phyloP scores from a whole-genome alignment of 441 rosid species.

The Pelargonium citronellum region DNA sequence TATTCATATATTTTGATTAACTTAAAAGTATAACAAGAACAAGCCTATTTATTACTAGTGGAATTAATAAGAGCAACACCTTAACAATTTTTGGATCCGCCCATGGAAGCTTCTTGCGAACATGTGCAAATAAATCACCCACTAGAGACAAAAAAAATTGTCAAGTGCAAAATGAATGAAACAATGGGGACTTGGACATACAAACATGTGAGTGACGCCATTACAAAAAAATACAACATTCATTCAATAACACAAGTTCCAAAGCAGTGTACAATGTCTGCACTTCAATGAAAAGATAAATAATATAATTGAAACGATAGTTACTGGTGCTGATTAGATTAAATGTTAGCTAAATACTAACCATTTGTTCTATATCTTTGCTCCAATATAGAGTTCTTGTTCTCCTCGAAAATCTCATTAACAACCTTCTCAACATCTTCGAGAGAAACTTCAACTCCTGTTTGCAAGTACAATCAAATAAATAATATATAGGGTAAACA shows the following conservation, averaged over 20 bases:
- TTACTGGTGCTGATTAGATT: neutral
- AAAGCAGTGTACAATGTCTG: neutral
- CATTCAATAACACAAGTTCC: neutral
- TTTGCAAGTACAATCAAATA: constrained; percentile 21
- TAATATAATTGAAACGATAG: neutral
- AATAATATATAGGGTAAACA: constrained; percentile 7
- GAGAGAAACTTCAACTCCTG: constrained; percentile 76
- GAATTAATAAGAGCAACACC: constrained; percentile 29
- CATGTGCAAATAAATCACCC: constrained; percentile 63
- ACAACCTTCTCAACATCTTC: constrained; percentile 64
- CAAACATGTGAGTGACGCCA: too few species aligned
- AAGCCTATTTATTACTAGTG: neutral
- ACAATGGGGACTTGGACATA: neutral
- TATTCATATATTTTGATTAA: neutral
- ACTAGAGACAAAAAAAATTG: constrained; percentile 25
- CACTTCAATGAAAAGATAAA: neutral
- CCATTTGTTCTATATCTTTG: constrained; percentile 81
- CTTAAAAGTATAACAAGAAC: neutral
- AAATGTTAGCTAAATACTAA: constrained; percentile 29
- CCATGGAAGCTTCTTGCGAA: constrained; percentile 82
- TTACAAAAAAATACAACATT: too few species aligned
- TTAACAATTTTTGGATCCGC: constrained; percentile 82
- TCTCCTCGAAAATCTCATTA: constrained; percentile 57
- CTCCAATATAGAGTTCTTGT: constrained; percentile 55
- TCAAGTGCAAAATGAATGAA: neutral